phyloP scores from a whole-genome alignment of 768 basidiomycete species.

The Trametes sanguinea region DNA sequence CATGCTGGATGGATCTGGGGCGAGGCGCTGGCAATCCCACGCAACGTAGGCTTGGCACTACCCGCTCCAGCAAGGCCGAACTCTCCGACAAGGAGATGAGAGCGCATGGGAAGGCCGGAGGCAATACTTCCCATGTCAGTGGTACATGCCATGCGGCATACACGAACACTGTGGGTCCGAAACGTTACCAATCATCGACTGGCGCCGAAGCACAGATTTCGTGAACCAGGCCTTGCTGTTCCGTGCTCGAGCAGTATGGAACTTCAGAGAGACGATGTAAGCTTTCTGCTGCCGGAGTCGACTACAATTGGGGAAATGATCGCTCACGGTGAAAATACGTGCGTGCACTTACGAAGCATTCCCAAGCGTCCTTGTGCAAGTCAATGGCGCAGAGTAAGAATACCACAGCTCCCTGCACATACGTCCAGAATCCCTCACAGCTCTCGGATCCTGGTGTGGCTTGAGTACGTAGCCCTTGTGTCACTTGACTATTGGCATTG shows the following conservation, averaged over 20 bases:
- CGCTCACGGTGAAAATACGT: not conserved
- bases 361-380: too few relatives aligned
- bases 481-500: too few relatives aligned
- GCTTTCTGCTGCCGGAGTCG: too few relatives aligned
- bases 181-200: not conserved
- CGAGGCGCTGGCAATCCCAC: not conserved
- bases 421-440: too few relatives aligned
- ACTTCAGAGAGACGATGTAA: too few relatives aligned
- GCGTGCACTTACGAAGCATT: not conserved
- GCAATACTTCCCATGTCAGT: conserved; percentile 1
- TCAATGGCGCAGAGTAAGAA: too few relatives aligned
- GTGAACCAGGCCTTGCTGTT: too few relatives aligned
- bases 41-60: conserved; percentile 3
- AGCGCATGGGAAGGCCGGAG: not conserved
- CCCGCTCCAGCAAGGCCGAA: conserved; percentile 8
- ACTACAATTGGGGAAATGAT: not conserved
- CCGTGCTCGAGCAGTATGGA: too few relatives aligned
- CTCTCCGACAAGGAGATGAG: not conserved
- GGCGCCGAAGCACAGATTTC: too few relatives aligned
- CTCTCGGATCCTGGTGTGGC: too few relatives aligned
- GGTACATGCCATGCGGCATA: not conserved
- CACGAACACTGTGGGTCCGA: not conserved
- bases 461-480: too few relatives aligned
- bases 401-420: not conserved
- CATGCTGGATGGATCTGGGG: too few relatives aligned